Percentiles rank a stretch among this genome's conserved stretches.
Conservation (phyloP, 306 rosid species). For the Fragaria iinumae region DNA sequence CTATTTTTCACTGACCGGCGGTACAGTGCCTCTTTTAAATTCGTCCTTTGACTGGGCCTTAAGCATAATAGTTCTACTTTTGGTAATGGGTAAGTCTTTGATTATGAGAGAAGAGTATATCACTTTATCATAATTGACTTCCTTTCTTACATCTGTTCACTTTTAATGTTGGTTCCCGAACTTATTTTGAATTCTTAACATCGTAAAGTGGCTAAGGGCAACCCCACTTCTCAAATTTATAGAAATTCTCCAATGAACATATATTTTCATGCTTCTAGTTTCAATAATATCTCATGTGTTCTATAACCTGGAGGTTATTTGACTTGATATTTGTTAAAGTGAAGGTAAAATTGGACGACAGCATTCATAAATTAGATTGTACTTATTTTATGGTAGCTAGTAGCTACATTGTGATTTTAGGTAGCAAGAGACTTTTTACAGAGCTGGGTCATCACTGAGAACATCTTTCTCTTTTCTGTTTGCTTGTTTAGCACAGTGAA, state of each 20-base stretch:
- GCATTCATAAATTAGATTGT: background rate
- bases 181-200: background rate
- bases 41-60: background rate
- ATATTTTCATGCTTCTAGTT: background rate
- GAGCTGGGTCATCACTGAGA: background rate
- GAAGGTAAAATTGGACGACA: background rate
- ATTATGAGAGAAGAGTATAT: too few relatives aligned
- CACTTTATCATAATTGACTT: too few relatives aligned
- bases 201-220: background rate
- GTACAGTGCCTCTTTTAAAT: background rate
- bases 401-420: background rate
- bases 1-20: background rate
- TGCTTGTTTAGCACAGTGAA: conserved; percentile 83
- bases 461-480: conserved; percentile 21
- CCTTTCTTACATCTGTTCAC: background rate
- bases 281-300: background rate
- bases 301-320: background rate
- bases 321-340: background rate
- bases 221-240: background rate
- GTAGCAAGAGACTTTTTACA: background rate
- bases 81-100: too few relatives aligned
- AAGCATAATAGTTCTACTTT: background rate
- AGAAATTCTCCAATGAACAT: background rate
- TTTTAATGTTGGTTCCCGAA: background rate
- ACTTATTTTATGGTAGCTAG: too few relatives aligned